phyloP scores from a whole-genome alignment of 2,329 filamentous ascomycete species.

The Diaporthe caulivora region DNA sequence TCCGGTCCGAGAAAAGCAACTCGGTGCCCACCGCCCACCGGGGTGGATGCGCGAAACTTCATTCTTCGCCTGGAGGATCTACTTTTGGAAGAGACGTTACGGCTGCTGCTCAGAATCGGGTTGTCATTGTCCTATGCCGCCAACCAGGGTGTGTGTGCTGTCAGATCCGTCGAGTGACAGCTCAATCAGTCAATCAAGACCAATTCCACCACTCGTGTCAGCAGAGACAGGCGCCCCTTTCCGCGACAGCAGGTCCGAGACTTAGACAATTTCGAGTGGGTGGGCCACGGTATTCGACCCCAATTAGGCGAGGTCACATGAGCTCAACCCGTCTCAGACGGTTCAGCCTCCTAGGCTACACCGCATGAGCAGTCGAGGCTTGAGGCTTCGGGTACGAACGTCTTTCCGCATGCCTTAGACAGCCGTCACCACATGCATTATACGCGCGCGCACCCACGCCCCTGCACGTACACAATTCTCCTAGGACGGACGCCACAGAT shows the following conservation, averaged over 20 bases:
- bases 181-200: background rate
- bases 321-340: background rate
- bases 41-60: background rate
- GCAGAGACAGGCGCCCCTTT: slow-evolving; percentile 17
- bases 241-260: slow-evolving; percentile 21
- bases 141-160: background rate
- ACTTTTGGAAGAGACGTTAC: slow-evolving; percentile 25
- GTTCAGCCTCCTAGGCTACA: slow-evolving; percentile 39
- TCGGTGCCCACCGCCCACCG: background rate
- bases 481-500: background rate
- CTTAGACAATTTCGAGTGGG: background rate
- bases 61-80: background rate
- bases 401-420: slow-evolving; percentile 23
- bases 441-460: background rate
- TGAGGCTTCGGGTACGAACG: slow-evolving; percentile 31
- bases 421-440: background rate
- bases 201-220: slow-evolving; percentile 6
- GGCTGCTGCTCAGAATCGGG: background rate
- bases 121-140: background rate
- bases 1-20: slow-evolving; percentile 13
- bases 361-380: slow-evolving; percentile 25
- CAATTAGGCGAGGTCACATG: slow-evolving; percentile 29
- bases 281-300: background rate
- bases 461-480: background rate
- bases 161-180: background rate